These are phyloP conservation scores for Microthlaspi erraticum DNA, from an alignment of 345 rosid genomes.

Conservation along the genomic window DNA sequence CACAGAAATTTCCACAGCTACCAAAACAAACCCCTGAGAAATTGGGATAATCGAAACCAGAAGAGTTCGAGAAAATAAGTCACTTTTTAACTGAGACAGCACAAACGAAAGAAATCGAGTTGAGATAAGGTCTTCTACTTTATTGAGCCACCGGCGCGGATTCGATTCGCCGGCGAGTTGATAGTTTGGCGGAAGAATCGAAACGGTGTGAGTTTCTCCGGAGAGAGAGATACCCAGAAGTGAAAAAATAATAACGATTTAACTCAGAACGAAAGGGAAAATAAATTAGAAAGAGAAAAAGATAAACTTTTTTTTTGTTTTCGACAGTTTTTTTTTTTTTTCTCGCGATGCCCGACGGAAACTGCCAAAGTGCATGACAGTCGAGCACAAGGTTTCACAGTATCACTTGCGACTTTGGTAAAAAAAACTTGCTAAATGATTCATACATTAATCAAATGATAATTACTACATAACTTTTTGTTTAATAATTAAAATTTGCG, in stretches of 20 bases:
- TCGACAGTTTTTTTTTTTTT: constrained; percentile 26
- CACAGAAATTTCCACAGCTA: constrained; percentile 31
- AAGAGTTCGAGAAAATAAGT: constrained; percentile 31
- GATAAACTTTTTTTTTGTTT: constrained; percentile 26
- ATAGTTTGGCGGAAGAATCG: constrained; percentile 40
- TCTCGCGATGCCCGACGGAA: constrained; percentile 43
- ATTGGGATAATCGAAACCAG: not conserved
- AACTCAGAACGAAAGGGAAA: constrained; percentile 25
- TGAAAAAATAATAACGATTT: not conserved
- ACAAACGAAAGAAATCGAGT: not conserved
- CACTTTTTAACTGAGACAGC: constrained; percentile 37
- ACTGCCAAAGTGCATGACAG: constrained; percentile 64
- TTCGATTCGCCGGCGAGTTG: constrained; percentile 23
- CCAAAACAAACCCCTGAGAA: constrained; percentile 12
- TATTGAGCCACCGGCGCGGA: constrained; percentile 8
- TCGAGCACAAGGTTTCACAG: constrained; percentile 32
- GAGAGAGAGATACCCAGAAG: constrained; percentile 34
- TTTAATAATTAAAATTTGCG: not conserved
- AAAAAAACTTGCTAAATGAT: not conserved
- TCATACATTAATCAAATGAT: constrained; percentile 13
- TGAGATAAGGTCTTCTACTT: not conserved
- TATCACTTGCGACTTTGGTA: constrained; percentile 22
- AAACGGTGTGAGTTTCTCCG: constrained; percentile 33
- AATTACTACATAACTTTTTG: not conserved
- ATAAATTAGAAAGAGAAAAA: constrained; percentile 27